Evolutionary conservation across 2,329 filamentous ascomycete genomes (phyloP), one percentile per base, ranked within the genome.

Genomic region (Dactylellina leptospora): DNA sequence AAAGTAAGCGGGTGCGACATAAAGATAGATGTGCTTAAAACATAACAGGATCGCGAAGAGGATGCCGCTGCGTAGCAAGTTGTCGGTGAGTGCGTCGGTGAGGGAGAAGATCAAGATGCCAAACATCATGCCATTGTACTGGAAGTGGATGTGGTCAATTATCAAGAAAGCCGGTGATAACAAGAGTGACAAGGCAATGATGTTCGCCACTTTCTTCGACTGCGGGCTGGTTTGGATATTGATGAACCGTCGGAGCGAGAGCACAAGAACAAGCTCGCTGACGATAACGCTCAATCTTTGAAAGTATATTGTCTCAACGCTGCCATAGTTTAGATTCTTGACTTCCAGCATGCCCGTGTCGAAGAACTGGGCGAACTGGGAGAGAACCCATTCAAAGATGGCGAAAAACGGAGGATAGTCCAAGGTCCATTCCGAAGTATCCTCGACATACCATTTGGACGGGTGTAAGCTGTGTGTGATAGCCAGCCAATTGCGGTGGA

Each of bases 341-440:
- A 97, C 83, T 74, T 87, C 84, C 61, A 97, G 83, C 90, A 99
- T 95, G 68, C 84, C 86, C 22, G 90, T 87, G 78, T 99, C 93
- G 74, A 87, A 84, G 78, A 90, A 86, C 75, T 84, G 86, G 23
- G 93, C 95, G 66, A 88, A 83, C 77, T 95, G 90, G 48, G 93
- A 95, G 77, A 99, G 84, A 45, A 88, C 79, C 92, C 92, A 97
- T 84, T 99, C 95, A 81, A 97, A 97, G 79, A 90, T 93, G 76
- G 95, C 95, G 79, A 99, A 99, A 82, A 97, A 97, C 5, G 95
- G 95, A 28, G 95, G 95, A 79, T 99, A 99, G 82, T 99, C 95
- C 78, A 99, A 88, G 0, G 95, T 99, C 95, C 95, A 99, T 91
- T 97, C 92, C 69, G 95, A 99, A 1, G 93, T 96, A 82, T 93